Evolutionary conservation across 2,329 filamentous ascomycete genomes (phyloP), one percentile per base, ranked within the genome.

Genomic region (Verticillium isaacii): DNA sequence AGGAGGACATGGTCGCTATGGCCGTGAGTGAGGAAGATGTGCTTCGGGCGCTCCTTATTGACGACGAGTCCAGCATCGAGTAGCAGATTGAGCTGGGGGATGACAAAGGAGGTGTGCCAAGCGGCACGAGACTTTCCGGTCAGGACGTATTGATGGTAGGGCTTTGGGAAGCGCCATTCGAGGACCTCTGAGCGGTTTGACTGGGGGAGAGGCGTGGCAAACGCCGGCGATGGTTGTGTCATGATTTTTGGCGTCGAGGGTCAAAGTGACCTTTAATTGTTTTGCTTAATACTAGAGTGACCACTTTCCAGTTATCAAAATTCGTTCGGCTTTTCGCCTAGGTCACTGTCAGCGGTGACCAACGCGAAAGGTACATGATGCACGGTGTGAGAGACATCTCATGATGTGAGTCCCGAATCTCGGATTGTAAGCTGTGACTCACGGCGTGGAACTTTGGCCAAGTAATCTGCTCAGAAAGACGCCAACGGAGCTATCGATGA

Each of bases 81-180:
- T 4, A 82, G 75, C 32, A 82, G 72, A 62, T 81, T 79, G 58
- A 82, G 77, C 64, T 81, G 77, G 1, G 80, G 80, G 58, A 82
- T 75, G 56, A 82, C 70, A 62, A 82, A 82, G 5, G 79, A 81
- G 2, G 80, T 82, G 68, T 82, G 79, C 80, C 80, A 82, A 15
- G 80, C 80, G 7, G 80, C 80, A 15, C 80, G 77, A 8, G 80
- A 82, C 32, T 75, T 74, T 60, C 80, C 80, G 1, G 78, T 80
- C 11, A 82, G 72, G 4, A 78, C 71, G 60, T 73, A 73, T 57
- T 79, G 74, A 58, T 72, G 69, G 63, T 77, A 72, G 0, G 79
- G 79, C 36, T 73, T 74, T 7, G 80, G 79, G 62, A 82, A 78
- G 12, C 69, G 70, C 77, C 78, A 81, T 62, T 80, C 77, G 0